Conservation (phyloP, 2,329 filamentous ascomycete genomes). For the Endocalyx cinctus region DNA sequence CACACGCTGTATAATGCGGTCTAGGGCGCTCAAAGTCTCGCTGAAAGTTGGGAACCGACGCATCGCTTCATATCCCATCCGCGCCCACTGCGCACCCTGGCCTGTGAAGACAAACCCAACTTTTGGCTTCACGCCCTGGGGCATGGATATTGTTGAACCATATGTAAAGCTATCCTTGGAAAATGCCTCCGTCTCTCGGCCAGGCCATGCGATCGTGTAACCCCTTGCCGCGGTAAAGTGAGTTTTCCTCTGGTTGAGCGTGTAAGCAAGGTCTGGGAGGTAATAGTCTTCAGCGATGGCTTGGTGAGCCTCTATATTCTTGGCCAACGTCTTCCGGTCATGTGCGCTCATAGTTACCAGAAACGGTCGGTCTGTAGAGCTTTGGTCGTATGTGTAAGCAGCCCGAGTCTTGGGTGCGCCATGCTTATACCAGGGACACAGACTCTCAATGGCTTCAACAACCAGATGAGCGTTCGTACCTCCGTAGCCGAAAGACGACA, state of each 20-base stretch:
- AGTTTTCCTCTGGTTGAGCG: slow-evolving; percentile 4
- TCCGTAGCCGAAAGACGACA: slow-evolving; percentile 17
- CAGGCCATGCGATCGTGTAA: slow-evolving; percentile 7
- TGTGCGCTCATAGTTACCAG: slow-evolving; percentile 3
- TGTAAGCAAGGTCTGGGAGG: slow-evolving; percentile 12
- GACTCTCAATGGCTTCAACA: slow-evolving; percentile 13
- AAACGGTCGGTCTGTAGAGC: slow-evolving; percentile 2
- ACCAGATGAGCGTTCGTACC: slow-evolving; percentile 17
- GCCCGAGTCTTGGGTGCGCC: slow-evolving; percentile 9
- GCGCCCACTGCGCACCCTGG: slow-evolving; percentile 22
- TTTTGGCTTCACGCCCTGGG: not conserved
- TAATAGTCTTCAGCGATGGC: slow-evolving; percentile 11
- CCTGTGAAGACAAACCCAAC: slow-evolving; percentile 20
- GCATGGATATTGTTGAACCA: slow-evolving; percentile 1
- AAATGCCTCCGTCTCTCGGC: slow-evolving; percentile 9
- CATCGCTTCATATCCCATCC: slow-evolving; percentile 19
- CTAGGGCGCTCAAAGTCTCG: not conserved
- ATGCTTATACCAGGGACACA: slow-evolving; percentile 15
- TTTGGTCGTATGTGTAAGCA: slow-evolving; percentile 1
- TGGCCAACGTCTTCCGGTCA: not conserved
- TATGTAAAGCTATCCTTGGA: slow-evolving; percentile 1
- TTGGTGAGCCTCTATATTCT: slow-evolving; percentile 15
- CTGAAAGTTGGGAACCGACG: slow-evolving; percentile 3
- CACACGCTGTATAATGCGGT: not conserved
- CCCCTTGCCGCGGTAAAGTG: slow-evolving; percentile 3